Evolutionary conservation across 805 yeast species (phyloP).

Genomic region (Starmerella scarabaei): DNA sequence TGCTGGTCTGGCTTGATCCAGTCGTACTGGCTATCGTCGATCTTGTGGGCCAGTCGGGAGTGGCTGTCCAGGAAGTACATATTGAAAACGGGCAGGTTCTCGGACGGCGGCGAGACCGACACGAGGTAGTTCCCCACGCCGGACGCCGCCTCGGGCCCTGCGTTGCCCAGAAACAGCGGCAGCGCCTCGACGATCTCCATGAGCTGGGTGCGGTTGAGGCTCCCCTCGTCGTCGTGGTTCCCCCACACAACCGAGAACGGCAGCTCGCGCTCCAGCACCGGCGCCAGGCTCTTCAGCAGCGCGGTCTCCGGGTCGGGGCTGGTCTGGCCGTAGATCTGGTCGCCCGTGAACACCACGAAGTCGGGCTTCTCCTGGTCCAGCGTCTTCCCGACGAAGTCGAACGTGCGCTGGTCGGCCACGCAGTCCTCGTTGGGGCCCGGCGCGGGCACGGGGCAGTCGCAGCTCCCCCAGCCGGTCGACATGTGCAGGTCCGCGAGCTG

Average conservation of each 20-base stretch:
- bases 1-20: conserved; percentile 66
- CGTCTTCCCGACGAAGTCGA: conserved; percentile 45
- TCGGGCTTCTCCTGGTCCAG: conserved; percentile 72
- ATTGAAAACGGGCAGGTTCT: conserved; percentile 35
- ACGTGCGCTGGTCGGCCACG: conserved; percentile 65
- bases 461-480: conserved; percentile 68
- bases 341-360: conserved; percentile 78
- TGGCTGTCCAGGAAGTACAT: conserved; percentile 79
- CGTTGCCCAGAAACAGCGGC: conserved; percentile 53
- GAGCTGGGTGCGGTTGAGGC: conserved; percentile 44
- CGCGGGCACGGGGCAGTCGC: conserved; percentile 42
- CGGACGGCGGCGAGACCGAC: conserved; percentile 26
- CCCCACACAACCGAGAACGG: conserved; percentile 86
- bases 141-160: conserved; percentile 54
- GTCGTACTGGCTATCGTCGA: conserved; percentile 50
- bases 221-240: conserved; percentile 88
- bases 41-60: conserved; percentile 41
- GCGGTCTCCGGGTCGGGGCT: conserved; percentile 76
- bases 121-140: conserved; percentile 80
- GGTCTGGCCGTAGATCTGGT: conserved; percentile 65
- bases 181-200: conserved; percentile 43
- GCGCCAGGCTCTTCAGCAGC: conserved; percentile 58
- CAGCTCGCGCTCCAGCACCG: conserved; percentile 50
- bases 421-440: conserved; percentile 35
- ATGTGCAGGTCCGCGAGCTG: conserved; percentile 90